phyloP scores from a whole-genome alignment of 2,329 filamentous ascomycete genomes.

The Epichloe baconii region DNA sequence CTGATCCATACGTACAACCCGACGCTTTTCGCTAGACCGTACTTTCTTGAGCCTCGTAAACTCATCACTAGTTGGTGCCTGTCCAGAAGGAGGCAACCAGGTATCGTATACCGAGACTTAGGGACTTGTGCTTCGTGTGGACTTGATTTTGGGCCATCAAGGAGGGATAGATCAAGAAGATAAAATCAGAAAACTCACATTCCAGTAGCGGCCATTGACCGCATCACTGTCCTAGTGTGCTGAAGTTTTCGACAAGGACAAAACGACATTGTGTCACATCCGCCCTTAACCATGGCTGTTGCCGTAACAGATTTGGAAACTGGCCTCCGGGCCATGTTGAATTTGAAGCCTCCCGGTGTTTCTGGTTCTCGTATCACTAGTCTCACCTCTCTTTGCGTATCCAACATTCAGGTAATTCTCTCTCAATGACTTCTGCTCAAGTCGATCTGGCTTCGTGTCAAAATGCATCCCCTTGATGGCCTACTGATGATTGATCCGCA shows the following conservation, averaged over 20 bases:
- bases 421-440: not conserved
- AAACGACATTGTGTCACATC: constrained; percentile 5
- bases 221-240: not conserved
- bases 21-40: constrained; percentile 2
- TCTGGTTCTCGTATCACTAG: constrained; percentile 83
- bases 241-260: constrained; percentile 1
- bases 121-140: not conserved
- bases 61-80: constrained; percentile 1
- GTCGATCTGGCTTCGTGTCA: not conserved
- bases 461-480: constrained; percentile 1
- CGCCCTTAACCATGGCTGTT: constrained; percentile 49
- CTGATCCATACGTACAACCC: constrained; percentile 4
- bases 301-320: constrained; percentile 84
- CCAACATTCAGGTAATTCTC: constrained; percentile 68
- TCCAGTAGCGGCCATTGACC: not conserved
- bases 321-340: constrained; percentile 82
- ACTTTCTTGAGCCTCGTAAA: constrained; percentile 6
- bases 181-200: not conserved
- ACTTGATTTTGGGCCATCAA: not conserved
- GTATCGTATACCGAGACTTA: not conserved
- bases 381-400: constrained; percentile 77
- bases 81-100: not conserved
- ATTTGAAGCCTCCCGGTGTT: constrained; percentile 83
- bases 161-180: not conserved
- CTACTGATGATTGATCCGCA: constrained; percentile 25